phyloP scores from a whole-genome alignment of 1,284 basidiomycete species.

The Ganoderma lingzhi region DNA sequence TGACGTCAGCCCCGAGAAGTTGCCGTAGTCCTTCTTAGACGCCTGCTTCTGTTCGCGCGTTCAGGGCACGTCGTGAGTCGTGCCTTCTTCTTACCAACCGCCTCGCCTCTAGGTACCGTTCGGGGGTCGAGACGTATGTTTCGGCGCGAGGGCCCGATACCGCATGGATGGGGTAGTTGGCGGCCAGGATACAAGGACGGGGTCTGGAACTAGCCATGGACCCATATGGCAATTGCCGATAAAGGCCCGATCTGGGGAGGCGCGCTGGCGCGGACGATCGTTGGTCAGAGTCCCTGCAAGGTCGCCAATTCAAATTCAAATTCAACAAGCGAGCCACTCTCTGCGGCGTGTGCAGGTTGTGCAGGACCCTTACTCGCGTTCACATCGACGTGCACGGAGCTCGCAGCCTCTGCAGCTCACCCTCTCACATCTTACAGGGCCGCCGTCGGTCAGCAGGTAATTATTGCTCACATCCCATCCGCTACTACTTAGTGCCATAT shows the following conservation, averaged over 20 bases:
- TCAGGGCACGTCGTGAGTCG: not conserved
- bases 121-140: not conserved
- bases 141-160: not conserved
- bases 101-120: not conserved
- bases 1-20: not conserved
- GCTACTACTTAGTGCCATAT: slow-evolving; percentile 13
- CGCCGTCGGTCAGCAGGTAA: slow-evolving; percentile 10
- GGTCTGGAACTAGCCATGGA: slow-evolving; percentile 18
- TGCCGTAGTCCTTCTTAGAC: slow-evolving; percentile 1
- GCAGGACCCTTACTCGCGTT: slow-evolving; percentile 4
- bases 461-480: slow-evolving; percentile 21
- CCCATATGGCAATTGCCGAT: slow-evolving; percentile 32
- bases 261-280: slow-evolving; percentile 12
- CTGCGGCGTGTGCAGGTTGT: not conserved
- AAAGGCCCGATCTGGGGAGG: slow-evolving; percentile 23
- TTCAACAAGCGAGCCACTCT: not conserved
- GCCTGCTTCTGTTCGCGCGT: slow-evolving; percentile 4
- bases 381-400: slow-evolving; percentile 9
- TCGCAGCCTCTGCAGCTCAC: slow-evolving; percentile 4
- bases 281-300: slow-evolving; percentile 18
- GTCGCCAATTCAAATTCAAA: slow-evolving; percentile 21
- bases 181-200: not conserved
- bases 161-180: not conserved
- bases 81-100: slow-evolving; percentile 14
- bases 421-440: slow-evolving; percentile 3